phyloP scores from a whole-genome alignment of 2,329 filamentous ascomycete genomes.

The Xylaria sp. region DNA sequence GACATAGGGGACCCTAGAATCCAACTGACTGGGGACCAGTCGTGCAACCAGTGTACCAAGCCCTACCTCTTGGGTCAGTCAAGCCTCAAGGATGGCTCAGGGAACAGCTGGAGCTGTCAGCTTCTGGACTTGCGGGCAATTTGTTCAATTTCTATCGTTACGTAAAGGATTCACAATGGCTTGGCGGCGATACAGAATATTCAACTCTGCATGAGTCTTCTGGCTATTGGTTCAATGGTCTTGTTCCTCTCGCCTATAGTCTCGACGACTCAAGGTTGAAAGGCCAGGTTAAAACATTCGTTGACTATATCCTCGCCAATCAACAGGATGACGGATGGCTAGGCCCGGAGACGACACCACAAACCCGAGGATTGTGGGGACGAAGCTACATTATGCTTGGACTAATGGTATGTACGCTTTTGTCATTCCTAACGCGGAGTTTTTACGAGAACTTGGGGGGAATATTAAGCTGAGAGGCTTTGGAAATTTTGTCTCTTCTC shows the following conservation, averaged over 20 bases:
- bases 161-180: constrained; percentile 62
- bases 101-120: constrained; percentile 45
- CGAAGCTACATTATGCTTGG: constrained; percentile 63
- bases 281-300: constrained; percentile 57
- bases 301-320: constrained; percentile 60
- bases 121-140: constrained; percentile 47
- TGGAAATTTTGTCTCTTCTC: no score
- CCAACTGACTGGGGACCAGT: constrained; percentile 39
- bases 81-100: constrained; percentile 48
- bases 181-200: constrained; percentile 64
- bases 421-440: no score
- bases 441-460: neutral
- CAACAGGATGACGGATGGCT: constrained; percentile 68
- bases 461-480: no score
- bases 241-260: constrained; percentile 66
- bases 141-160: constrained; percentile 66
- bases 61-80: constrained; percentile 46
- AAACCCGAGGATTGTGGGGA: constrained; percentile 64
- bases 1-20: neutral
- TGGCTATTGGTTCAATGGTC: constrained; percentile 69
- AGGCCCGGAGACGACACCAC: constrained; percentile 59
- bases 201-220: constrained; percentile 64
- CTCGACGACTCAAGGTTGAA: constrained; percentile 62
- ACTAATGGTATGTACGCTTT: constrained; percentile 50
- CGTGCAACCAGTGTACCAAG: constrained; percentile 46